phyloP scores from a whole-genome alignment of 2,329 filamentous ascomycete genomes.

The Colletotrichum spaethianum region DNA sequence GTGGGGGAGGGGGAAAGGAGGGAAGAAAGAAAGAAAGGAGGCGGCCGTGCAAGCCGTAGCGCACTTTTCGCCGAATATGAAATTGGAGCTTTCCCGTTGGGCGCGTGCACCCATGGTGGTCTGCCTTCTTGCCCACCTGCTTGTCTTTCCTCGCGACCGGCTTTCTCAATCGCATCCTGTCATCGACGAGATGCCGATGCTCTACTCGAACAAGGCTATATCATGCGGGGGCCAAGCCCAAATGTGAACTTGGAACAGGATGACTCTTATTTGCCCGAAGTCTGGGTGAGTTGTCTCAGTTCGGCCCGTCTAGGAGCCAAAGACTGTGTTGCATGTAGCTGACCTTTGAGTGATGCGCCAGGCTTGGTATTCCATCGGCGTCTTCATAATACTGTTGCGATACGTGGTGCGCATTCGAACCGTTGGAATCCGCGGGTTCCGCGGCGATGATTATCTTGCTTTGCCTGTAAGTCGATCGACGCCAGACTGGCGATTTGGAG shows the following conservation, averaged over 20 bases:
- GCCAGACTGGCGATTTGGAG: rapidly evolving
- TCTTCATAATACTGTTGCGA: constrained; percentile 41
- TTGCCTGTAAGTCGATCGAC: constrained; percentile 31
- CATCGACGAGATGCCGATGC: constrained; percentile 30
- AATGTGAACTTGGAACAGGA: constrained; percentile 38
- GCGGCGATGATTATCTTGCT: constrained; percentile 44
- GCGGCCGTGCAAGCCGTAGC: neutral
- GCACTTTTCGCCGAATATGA: too few relatives aligned
- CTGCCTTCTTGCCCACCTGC: neutral
- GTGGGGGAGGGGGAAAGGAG: too few relatives aligned
- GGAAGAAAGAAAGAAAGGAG: too few relatives aligned
- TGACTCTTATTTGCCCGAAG: constrained; percentile 42
- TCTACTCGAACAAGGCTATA: neutral
- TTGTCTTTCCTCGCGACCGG: neutral
- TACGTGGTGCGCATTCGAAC: constrained; percentile 42
- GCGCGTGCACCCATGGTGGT: neutral
- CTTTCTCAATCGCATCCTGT: neutral
- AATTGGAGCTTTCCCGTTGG: neutral
- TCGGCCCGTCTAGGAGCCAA: neutral
- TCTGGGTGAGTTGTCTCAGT: constrained; percentile 33
- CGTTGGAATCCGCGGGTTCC: constrained; percentile 41
- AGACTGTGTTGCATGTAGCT: neutral
- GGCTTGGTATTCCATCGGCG: constrained; percentile 41
- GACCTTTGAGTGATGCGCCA: neutral
- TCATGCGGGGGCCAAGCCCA: constrained; percentile 32